A percentile compares a stretch with the other conserved stretches of the same genome.
Evolutionary conservation across 179 eudicot genomes (phyloP).

Genomic region (Nepenthes alata): DNA sequence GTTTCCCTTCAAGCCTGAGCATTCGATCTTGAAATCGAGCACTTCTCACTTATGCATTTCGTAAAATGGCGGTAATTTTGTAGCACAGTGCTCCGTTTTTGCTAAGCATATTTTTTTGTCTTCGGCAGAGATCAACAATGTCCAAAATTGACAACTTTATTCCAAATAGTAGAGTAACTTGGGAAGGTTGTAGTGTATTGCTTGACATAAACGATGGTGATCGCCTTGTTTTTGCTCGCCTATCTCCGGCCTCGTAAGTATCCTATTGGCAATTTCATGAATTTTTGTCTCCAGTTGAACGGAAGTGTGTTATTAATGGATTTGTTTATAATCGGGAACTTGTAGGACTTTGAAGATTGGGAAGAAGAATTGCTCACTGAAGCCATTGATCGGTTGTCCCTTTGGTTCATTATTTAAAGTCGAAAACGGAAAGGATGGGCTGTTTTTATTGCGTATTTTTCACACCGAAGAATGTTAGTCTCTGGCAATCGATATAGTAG

Average conservation of each 20-base stretch:
- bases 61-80: too few relatives aligned
- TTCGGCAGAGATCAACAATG: not conserved
- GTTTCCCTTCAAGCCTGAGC: too few relatives aligned
- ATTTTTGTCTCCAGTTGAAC: not conserved
- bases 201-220: slow-evolving; percentile 91
- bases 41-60: too few relatives aligned
- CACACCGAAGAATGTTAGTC: slow-evolving; percentile 31
- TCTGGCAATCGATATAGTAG: not conserved
- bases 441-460: slow-evolving; percentile 42
- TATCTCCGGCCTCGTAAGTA: slow-evolving; percentile 59
- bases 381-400: slow-evolving; percentile 73
- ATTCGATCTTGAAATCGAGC: too few relatives aligned
- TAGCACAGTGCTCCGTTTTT: not conserved
- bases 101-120: not conserved
- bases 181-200: slow-evolving; percentile 92
- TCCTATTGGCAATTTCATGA: not conserved
- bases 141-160: slow-evolving; percentile 10
- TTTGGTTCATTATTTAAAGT: slow-evolving; percentile 77
- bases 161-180: slow-evolving; percentile 44
- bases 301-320: too few relatives aligned
- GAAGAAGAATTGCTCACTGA: slow-evolving; percentile 45
- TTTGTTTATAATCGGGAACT: not conserved
- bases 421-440: slow-evolving; percentile 53
- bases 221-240: slow-evolving; percentile 79
- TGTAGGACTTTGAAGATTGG: slow-evolving; percentile 78